A percentile compares a stretch with the other conserved stretches of the same genome.
These are phyloP conservation scores for Thermoascus crustaceus DNA, from an alignment of 2,329 filamentous ascomycete genomes.

Conservation along the genomic window DNA sequence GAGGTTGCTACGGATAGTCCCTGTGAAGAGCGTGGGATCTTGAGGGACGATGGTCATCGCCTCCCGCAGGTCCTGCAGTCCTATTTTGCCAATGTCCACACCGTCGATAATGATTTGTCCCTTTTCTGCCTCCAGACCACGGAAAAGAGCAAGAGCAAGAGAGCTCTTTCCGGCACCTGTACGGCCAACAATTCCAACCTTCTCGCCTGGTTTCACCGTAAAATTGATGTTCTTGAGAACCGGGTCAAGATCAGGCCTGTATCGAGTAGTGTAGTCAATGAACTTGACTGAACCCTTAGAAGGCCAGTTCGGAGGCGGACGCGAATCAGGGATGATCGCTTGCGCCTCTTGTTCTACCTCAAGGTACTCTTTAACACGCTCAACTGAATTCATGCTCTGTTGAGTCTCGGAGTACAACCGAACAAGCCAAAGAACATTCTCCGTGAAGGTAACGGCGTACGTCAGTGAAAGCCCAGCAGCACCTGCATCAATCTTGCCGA, in stretches of 20 bases:
- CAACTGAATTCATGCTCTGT: conserved; percentile 99
- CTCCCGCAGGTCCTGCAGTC: conserved; percentile 85
- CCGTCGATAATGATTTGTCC: conserved; percentile 87
- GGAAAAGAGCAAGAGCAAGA: conserved; percentile 83
- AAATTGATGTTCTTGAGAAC: conserved; percentile 79
- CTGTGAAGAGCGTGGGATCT: conserved; percentile 84
- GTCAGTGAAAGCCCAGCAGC: conserved; percentile 89
- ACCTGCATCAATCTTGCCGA: conserved; percentile 78
- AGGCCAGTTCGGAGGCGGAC: conserved; percentile 76
- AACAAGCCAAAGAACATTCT: conserved; percentile 95
- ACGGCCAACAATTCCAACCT: conserved; percentile 90
- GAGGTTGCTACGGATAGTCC: conserved; percentile 83
- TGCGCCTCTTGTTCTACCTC: conserved; percentile 90
- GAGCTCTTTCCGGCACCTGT: conserved; percentile 97
- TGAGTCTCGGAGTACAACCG: conserved; percentile 90
- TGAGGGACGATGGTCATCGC: conserved; percentile 97
- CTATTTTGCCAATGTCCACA: conserved; percentile 82
- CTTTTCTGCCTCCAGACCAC: conserved; percentile 80
- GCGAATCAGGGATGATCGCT: conserved; percentile 65
- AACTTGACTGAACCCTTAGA: conserved; percentile 80
- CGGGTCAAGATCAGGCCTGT: conserved; percentile 76
- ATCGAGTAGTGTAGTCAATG: conserved; percentile 78
- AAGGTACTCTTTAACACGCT: conserved; percentile 94
- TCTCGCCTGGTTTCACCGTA: conserved; percentile 76
- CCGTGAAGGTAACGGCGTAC: conserved; percentile 93